Evolutionary conservation across 768 basidiomycete genomes (phyloP), one percentile per base, ranked within the genome.

Genomic region (Pleurotus tuoliensis): DNA sequence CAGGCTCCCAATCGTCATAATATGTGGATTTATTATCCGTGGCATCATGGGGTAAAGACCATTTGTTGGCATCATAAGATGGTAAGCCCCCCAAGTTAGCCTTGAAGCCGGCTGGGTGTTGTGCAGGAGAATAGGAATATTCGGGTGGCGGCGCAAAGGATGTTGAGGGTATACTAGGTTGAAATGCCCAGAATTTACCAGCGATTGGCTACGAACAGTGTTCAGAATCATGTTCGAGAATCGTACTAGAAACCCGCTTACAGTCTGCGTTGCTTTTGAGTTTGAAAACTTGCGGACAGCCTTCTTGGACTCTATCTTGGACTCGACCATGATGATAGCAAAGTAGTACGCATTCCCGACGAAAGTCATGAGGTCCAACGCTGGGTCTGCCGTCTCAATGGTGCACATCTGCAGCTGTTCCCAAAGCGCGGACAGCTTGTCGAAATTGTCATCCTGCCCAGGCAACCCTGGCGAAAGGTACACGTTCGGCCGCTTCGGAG

Each of bases 351-450:
- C 68, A 13, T 59, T 64, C 18, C 63, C 55, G 5, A 74, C 68
- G 55, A 82, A 82, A 0, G 75, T 72, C 15, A 79, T 46, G 1
- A 81, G 55, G 59, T 80, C 78, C 25, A 73, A 56, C 4, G 59
- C 58, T 0, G 73, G 71, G 16, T 58, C 56, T 4, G 74, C 69
- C 4, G 70, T 63, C 44, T 82, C 81, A 4, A 77, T 66, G 1
- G 77, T 71, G 41, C 65, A 64, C 12, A 72, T 62, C 58, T 79
- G 79, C 39, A 81, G 68, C 46, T 76, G 61, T 38, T 74, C 74
- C 60, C 73, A 80, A 27, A 74, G 67, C 1, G 47, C 22, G 18
- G 55, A 34, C 22, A 80, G 64, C 1, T 59, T 13, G 27, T 79
- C 76, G 18, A 77, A 56, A 37, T 72, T 57, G 5, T 72, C 70